These are phyloP conservation scores for Elsinoe australis DNA, from an alignment of 2,329 filamentous ascomycete species.

Conservation along the genomic window DNA sequence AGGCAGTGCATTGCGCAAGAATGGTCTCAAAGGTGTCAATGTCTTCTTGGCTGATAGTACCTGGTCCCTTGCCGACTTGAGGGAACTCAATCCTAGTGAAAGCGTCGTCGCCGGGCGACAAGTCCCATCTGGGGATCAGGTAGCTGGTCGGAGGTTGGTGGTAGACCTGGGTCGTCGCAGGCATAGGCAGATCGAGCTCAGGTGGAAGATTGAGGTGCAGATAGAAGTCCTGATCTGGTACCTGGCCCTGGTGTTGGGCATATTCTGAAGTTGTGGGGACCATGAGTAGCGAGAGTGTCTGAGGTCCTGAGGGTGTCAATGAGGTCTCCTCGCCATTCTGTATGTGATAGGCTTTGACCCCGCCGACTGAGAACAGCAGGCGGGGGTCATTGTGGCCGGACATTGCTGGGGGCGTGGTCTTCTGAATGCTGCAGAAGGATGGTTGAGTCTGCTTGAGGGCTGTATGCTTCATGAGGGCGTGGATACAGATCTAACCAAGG, in stretches of 20 bases:
- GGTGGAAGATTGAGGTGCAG: constrained; percentile 90
- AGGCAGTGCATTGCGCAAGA: constrained; percentile 92
- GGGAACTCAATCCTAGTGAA: constrained; percentile 95
- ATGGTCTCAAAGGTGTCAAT: constrained; percentile 97
- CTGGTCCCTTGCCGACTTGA: constrained; percentile 53
- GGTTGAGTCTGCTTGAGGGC: no score
- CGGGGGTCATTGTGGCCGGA: constrained; percentile 49
- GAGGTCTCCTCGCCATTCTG: constrained; percentile 76
- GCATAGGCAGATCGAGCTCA: constrained; percentile 85
- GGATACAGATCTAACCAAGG: neutral
- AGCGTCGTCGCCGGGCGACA: constrained; percentile 77
- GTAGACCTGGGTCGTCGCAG: constrained; percentile 94
- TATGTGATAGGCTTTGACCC: constrained; percentile 86
- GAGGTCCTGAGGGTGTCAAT: constrained; percentile 76
- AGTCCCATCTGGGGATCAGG: constrained; percentile 88
- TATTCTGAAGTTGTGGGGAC: constrained; percentile 78
- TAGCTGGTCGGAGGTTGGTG: constrained; percentile 90
- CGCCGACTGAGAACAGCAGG: constrained; percentile 57
- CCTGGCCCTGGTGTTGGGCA: constrained; percentile 48
- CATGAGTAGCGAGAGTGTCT: constrained; percentile 91
- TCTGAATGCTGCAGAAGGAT: neutral
- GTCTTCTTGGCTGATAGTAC: constrained; percentile 71
- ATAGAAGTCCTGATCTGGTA: constrained; percentile 83
- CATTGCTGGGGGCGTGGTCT: constrained; percentile 29
- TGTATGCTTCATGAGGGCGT: neutral